These are phyloP conservation scores for Microcyclospora tardicrescens DNA, from an alignment of 2,329 filamentous ascomycete species.

Conservation along the genomic window DNA sequence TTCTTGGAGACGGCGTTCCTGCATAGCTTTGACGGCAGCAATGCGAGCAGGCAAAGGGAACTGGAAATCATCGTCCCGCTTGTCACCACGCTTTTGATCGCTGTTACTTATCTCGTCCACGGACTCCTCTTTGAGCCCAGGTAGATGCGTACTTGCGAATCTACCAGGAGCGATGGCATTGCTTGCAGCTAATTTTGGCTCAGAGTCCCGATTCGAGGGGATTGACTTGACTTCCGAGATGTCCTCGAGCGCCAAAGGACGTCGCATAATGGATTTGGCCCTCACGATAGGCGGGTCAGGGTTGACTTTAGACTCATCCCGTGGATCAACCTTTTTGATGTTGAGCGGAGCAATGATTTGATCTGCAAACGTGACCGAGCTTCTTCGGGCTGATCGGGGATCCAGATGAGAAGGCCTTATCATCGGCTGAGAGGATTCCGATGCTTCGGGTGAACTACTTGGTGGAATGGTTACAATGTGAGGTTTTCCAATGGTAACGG, in stretches of 20 bases:
- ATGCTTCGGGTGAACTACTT: slow-evolving; percentile 17
- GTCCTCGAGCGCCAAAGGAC: slow-evolving; percentile 15
- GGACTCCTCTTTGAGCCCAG: slow-evolving; percentile 37
- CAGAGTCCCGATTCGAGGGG: slow-evolving; percentile 7
- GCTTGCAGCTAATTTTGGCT: slow-evolving; percentile 13
- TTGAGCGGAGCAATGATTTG: slow-evolving; percentile 21
- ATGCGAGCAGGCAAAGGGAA: slow-evolving; percentile 22
- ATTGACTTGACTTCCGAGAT: slow-evolving; percentile 1
- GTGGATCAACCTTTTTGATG: slow-evolving; percentile 17
- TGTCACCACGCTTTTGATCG: slow-evolving; percentile 12
- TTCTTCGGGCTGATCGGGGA: slow-evolving; percentile 9
- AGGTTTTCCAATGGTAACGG: slow-evolving; percentile 23
- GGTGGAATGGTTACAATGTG: slow-evolving; percentile 22
- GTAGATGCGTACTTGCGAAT: slow-evolving; percentile 24
- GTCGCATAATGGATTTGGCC: slow-evolving; percentile 16
- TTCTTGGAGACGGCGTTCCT: slow-evolving; percentile 21
- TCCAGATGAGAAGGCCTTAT: slow-evolving; percentile 6
- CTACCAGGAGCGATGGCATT: slow-evolving; percentile 12
- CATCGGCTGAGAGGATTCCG: slow-evolving; percentile 11
- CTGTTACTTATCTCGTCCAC: slow-evolving; percentile 32
- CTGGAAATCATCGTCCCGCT: slow-evolving; percentile 8
- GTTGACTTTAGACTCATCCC: slow-evolving; percentile 7
- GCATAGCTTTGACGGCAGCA: slow-evolving; percentile 24
- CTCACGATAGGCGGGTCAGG: slow-evolving; percentile 10
- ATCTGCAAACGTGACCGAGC: slow-evolving; percentile 22